Percentiles rank a stretch among this genome's conserved stretches.
phyloP scores from a whole-genome alignment of 2,329 filamentous ascomycete species.

The Mariannaea elegans region DNA sequence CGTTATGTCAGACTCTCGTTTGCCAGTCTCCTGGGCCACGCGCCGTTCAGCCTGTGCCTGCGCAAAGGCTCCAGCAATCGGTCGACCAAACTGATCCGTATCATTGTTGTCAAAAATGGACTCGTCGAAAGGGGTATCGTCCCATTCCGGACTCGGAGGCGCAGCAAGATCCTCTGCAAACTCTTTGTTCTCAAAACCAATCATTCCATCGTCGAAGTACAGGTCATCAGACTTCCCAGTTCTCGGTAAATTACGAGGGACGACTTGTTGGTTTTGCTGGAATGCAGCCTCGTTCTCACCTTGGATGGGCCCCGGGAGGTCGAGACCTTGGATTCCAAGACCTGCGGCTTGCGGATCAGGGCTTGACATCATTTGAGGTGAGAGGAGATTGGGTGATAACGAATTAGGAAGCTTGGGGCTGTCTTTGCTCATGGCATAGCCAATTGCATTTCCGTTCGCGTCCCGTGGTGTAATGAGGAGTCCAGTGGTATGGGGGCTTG shows the following conservation, averaged over 20 bases:
- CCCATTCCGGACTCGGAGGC: constrained; percentile 49
- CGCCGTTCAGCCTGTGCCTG: constrained; percentile 58
- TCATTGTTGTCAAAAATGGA: constrained; percentile 77
- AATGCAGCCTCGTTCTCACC: constrained; percentile 33
- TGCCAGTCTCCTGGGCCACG: constrained; percentile 44
- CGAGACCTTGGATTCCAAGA: constrained; percentile 54
- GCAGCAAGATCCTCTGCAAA: constrained; percentile 57
- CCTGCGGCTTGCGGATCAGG: constrained; percentile 43
- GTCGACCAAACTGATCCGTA: constrained; percentile 69
- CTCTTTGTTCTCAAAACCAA: constrained; percentile 54
- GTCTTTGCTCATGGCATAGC: constrained; percentile 63
- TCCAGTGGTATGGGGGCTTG: constrained; percentile 59
- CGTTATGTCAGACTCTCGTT: constrained; percentile 57
- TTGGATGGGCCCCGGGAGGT: constrained; percentile 25
- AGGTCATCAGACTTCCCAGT: constrained; percentile 65
- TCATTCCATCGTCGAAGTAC: constrained; percentile 74
- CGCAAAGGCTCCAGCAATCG: constrained; percentile 66
- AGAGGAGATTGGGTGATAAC: constrained; percentile 27
- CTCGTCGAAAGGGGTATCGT: constrained; percentile 72
- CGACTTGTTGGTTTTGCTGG: constrained; percentile 33
- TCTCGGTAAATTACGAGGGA: constrained; percentile 18
- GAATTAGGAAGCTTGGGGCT: constrained; percentile 42
- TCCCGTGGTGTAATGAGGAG: constrained; percentile 64
- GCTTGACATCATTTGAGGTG: constrained; percentile 13
- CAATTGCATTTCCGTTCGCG: constrained; percentile 62